phyloP scores from a whole-genome alignment of 352 stramenopile genomes.

The Thalassiosira pacifica region DNA sequence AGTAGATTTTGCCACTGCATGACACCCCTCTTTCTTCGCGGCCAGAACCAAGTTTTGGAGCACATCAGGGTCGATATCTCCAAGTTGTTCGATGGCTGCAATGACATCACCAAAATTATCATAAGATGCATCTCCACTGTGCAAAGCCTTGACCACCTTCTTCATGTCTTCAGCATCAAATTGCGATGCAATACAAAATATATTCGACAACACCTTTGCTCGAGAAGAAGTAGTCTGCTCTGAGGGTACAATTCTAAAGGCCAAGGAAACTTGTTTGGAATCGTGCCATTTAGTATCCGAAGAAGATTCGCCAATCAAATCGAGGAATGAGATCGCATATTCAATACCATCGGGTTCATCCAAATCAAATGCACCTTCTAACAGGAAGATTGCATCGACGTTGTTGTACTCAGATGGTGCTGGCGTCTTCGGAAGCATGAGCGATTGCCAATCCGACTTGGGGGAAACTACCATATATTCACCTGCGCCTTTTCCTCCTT shows the following conservation, averaged over 20 bases:
- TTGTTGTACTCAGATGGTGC: slow-evolving; percentile 13
- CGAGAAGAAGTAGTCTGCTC: slow-evolving; percentile 1
- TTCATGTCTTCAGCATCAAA: slow-evolving; percentile 55
- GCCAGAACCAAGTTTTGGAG: slow-evolving; percentile 27
- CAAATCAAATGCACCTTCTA: slow-evolving; percentile 78
- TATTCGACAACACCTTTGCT: slow-evolving; percentile 36
- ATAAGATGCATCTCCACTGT: not conserved
- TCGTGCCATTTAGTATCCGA: slow-evolving; percentile 46
- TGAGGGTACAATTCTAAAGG: slow-evolving; percentile 46
- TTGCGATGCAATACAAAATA: slow-evolving; percentile 64
- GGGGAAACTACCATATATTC: slow-evolving; percentile 54
- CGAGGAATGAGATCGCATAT: slow-evolving; percentile 58
- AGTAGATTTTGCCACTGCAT: slow-evolving; percentile 6
- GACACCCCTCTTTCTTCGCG: slow-evolving; percentile 10
- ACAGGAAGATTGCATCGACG: slow-evolving; percentile 67
- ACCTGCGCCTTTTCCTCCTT: slow-evolving; percentile 16
- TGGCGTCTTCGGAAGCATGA: slow-evolving; percentile 51
- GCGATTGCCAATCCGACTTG: slow-evolving; percentile 58
- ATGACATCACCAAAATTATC: slow-evolving; percentile 31
- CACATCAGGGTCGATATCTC: slow-evolving; percentile 29
- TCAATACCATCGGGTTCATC: slow-evolving; percentile 50
- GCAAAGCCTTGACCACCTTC: slow-evolving; percentile 26
- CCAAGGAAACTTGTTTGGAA: slow-evolving; percentile 47
- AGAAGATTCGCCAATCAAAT: slow-evolving; percentile 54
- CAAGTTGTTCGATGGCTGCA: slow-evolving; percentile 40